phyloP scores from a whole-genome alignment of 1,284 basidiomycete species.

The Microbotryum silenes-acaulis region DNA sequence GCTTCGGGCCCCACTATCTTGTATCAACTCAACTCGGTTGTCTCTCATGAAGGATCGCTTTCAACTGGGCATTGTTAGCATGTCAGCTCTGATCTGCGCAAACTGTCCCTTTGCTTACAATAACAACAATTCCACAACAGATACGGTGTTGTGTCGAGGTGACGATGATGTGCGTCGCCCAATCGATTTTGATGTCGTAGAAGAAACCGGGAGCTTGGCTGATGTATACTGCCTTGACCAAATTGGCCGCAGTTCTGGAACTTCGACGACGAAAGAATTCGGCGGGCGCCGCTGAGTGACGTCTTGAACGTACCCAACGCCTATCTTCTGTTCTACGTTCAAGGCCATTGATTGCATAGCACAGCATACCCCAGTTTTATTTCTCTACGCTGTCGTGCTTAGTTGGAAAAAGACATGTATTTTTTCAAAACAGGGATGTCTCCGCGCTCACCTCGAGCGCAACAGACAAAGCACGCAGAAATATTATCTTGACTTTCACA shows the following conservation, averaged over 20 bases:
- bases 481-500: no score
- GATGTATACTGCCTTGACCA: neutral
- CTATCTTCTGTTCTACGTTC: no score
- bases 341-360: no score
- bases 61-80: conserved; percentile 78
- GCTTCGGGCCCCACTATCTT: conserved; percentile 55
- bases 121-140: neutral
- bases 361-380: no score
- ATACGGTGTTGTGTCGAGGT: neutral
- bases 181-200: neutral
- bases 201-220: conserved; percentile 1
- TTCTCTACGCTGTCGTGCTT: no score
- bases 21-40: conserved; percentile 87
- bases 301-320: conserved; percentile 5
- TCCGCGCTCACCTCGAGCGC: no score
- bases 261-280: conserved; percentile 31
- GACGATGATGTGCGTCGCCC: neutral
- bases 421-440: no score
- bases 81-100: conserved; percentile 55
- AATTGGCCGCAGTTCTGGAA: conserved; percentile 19
- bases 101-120: neutral
- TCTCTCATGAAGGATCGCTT: conserved; percentile 89
- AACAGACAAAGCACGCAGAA: no score
- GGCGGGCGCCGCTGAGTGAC: conserved; percentile 16
- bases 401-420: no score